These are phyloP conservation scores for Entomortierella parvispora DNA, from an alignment of 192 early-diverging fungal genomes.

Conservation along the genomic window DNA sequence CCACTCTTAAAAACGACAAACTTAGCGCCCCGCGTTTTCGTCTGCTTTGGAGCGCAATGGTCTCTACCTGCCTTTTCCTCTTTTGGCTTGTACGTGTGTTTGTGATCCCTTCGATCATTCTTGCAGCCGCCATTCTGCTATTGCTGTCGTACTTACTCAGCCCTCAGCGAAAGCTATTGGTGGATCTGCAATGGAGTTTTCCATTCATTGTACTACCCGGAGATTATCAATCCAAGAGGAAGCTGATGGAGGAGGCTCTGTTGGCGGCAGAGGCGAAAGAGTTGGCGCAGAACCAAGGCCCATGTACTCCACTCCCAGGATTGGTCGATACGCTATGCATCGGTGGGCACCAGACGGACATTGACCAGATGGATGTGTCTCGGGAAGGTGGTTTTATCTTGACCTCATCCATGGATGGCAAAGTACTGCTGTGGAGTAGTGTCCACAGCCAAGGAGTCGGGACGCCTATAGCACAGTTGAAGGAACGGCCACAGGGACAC, in stretches of 20 bases:
- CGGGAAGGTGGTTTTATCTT: constrained; percentile 12
- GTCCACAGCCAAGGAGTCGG: not conserved
- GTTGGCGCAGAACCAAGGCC: constrained; percentile 23
- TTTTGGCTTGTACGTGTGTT: constrained; percentile 46
- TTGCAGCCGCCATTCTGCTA: constrained; percentile 40
- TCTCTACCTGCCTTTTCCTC: constrained; percentile 25
- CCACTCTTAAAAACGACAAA: not conserved
- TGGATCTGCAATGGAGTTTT: constrained; percentile 50
- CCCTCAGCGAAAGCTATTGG: constrained; percentile 44
- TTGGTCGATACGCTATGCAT: constrained; percentile 33
- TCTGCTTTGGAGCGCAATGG: constrained; percentile 15
- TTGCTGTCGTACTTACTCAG: constrained; percentile 40
- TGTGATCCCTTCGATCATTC: constrained; percentile 42
- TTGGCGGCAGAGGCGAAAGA: constrained; percentile 40
- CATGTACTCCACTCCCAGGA: constrained; percentile 26
- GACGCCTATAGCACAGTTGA: constrained; percentile 22
- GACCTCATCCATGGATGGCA: constrained; percentile 45
- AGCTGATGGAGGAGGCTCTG: constrained; percentile 47
- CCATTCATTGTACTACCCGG: constrained; percentile 49
- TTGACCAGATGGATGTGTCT: constrained; percentile 44
- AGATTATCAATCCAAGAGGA: constrained; percentile 48
- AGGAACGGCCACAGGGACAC: not conserved
- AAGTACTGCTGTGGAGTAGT: constrained; percentile 28
- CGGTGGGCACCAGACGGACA: constrained; percentile 38
- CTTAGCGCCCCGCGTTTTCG: constrained; percentile 39